Percentiles rank a stretch among this genome's conserved stretches.
phyloP scores from a whole-genome alignment of 345 rosid species.

The Eucalyptus globulus region DNA sequence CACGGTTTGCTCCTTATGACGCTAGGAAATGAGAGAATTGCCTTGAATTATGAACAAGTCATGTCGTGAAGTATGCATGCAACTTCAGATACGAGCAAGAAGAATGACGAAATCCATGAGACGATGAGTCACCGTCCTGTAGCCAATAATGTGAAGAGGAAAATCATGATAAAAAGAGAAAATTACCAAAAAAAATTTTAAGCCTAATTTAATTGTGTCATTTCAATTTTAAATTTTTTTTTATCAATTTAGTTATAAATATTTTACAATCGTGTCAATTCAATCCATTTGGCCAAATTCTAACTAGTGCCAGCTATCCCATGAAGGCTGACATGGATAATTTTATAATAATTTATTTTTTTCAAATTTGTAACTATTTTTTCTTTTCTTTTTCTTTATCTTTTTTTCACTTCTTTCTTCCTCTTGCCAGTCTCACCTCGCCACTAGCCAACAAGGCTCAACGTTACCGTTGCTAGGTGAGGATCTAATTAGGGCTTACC shows the following conservation, averaged over 20 bases:
- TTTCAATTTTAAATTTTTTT: no score
- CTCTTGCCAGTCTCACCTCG: accelerated
- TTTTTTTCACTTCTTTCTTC: no score
- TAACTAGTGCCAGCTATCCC: accelerated
- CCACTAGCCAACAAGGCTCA: accelerated
- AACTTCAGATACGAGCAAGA: not conserved
- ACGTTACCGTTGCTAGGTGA: no score
- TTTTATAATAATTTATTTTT: no score
- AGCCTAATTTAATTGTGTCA: no score
- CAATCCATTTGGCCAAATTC: accelerated
- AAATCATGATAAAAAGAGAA: not conserved
- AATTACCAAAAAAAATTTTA: no score
- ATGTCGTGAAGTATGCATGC: not conserved
- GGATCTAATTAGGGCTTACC: no score
- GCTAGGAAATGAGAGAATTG: not conserved
- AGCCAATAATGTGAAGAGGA: not conserved
- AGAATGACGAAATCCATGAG: not conserved
- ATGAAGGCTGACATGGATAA: accelerated
- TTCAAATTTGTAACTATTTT: no score
- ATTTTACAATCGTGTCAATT: accelerated
- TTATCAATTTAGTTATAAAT: no score
- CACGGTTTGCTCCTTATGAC: not conserved
- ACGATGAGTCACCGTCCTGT: not conserved
- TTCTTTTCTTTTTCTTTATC: no score
- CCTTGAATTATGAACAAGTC: not conserved